Conservation (phyloP, 257 asterid species). For the Leonotis leonurus region DNA sequence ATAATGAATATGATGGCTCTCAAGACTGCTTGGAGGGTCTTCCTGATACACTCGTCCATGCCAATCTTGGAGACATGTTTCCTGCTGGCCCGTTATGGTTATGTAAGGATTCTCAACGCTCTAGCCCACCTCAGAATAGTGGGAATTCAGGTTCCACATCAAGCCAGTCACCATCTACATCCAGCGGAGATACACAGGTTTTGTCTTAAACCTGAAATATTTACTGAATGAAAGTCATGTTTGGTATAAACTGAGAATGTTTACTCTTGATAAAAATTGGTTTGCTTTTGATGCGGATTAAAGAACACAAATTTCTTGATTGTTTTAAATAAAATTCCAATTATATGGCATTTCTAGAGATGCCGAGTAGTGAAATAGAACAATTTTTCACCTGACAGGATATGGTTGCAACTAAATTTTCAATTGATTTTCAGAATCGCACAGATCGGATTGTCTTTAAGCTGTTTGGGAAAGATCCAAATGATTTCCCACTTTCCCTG, state of each 20-base stretch:
- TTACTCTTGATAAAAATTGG: background rate
- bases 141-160: slow-evolving; percentile 66
- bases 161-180: slow-evolving; percentile 71
- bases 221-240: background rate
- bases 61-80: too few species aligned
- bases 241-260: background rate
- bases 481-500: slow-evolving; percentile 56
- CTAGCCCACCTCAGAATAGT: slow-evolving; percentile 64
- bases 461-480: slow-evolving; percentile 82
- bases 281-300: background rate
- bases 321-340: background rate
- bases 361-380: background rate
- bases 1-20: slow-evolving; percentile 70
- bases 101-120: slow-evolving; percentile 44
- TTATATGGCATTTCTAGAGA: background rate
- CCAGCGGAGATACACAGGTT: slow-evolving; percentile 91
- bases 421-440: slow-evolving; percentile 47
- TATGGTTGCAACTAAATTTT: background rate
- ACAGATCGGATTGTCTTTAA: slow-evolving; percentile 84
- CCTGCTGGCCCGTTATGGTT: slow-evolving; percentile 42
- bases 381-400: background rate
- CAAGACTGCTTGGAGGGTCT: slow-evolving; percentile 56
- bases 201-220: slow-evolving; percentile 1
- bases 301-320: background rate
- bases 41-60: too few species aligned